A percentile compares a stretch with the other conserved stretches of the same genome.
Conservation (phyloP, 208 protist species). For the Leishmania braziliensis region DNA sequence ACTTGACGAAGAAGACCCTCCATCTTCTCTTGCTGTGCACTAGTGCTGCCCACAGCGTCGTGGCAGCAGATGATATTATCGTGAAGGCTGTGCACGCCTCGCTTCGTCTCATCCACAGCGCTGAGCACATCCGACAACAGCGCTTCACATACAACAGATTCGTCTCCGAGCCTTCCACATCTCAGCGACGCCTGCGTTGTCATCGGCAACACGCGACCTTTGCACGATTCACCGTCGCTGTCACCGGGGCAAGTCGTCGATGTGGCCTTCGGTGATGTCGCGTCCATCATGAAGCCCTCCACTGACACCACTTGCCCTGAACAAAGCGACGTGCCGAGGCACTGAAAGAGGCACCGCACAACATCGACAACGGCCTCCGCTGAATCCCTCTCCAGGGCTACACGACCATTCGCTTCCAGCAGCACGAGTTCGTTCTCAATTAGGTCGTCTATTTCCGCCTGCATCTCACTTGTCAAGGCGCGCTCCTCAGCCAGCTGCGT, state of each 20-base stretch:
- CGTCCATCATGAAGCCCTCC: not conserved
- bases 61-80: not conserved
- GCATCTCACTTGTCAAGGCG: constrained; percentile 63
- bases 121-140: not conserved
- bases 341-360: not conserved
- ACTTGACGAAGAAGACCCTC: constrained; percentile 3
- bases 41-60: not conserved
- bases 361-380: constrained; percentile 12
- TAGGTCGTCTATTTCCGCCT: constrained; percentile 72
- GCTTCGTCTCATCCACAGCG: not conserved
- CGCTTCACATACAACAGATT: not conserved
- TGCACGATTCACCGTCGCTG: not conserved
- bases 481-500: constrained; percentile 46
- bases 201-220: not conserved
- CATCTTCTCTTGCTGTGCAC: not conserved
- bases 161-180: not conserved
- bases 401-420: constrained; percentile 41
- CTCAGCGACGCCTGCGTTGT: not conserved
- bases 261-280: not conserved
- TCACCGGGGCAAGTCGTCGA: not conserved
- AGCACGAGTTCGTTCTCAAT: constrained; percentile 53
- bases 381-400: constrained; percentile 32
- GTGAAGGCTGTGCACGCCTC: not conserved
- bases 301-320: not conserved
- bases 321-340: not conserved